Evolutionary conservation across 2,329 filamentous ascomycete genomes (phyloP).

Genomic region (Colletotrichum abscissum): DNA sequence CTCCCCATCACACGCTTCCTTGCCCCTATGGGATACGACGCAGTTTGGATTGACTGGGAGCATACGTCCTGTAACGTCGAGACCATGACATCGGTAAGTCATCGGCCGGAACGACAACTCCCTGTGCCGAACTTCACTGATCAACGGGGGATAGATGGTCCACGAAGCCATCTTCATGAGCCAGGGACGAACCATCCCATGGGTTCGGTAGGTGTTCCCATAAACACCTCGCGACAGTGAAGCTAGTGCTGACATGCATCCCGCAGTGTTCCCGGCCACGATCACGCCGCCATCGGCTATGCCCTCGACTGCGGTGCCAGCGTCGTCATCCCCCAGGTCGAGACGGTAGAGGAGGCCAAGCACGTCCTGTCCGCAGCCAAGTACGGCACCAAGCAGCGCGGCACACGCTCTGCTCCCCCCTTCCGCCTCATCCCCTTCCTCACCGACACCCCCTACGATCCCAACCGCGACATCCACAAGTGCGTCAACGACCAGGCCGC

Average conservation of each 20-base stretch:
- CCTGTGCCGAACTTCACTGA: conserved; percentile 9
- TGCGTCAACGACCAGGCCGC: conserved; percentile 59
- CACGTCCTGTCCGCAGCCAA: conserved; percentile 56
- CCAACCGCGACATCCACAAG: conserved; percentile 47
- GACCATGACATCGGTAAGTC: conserved; percentile 55
- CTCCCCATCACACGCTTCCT: conserved; percentile 52
- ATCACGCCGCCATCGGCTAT: conserved; percentile 58
- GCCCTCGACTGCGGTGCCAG: conserved; percentile 61
- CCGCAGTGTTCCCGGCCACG: conserved; percentile 52
- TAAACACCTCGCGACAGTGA: neutral
- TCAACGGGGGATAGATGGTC: conserved; percentile 46
- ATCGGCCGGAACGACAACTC: neutral
- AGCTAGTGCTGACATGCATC: neutral
- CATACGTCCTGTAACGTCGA: conserved; percentile 57
- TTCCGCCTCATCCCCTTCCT: conserved; percentile 53
- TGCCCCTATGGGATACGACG: conserved; percentile 56
- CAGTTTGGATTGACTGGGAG: conserved; percentile 61
- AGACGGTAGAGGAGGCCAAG: conserved; percentile 58
- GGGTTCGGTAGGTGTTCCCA: conserved; percentile 45
- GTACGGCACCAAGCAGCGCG: conserved; percentile 52
- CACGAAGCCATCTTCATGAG: conserved; percentile 59
- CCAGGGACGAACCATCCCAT: conserved; percentile 56
- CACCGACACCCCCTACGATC: conserved; percentile 49
- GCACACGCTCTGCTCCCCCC: conserved; percentile 58
- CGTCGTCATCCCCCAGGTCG: conserved; percentile 58